Base-by-base conservation (phyloP, 306 rosid genomes). In the Castanopsis chinensis region DNA sequence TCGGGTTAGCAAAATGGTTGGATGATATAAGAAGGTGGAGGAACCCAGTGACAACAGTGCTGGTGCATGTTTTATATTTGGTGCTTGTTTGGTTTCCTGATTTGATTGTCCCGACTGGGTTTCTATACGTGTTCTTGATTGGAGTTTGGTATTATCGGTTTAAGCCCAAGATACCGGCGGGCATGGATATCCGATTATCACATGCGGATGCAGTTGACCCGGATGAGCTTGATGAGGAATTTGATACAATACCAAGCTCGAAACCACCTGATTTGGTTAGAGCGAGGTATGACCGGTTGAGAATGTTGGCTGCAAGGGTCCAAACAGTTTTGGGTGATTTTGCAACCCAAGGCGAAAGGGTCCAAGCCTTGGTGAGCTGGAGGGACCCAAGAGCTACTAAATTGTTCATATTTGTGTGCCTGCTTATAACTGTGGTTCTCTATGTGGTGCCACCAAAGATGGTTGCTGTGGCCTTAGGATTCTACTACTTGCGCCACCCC, bases 51-150 rank as follows among this genome's bases (percentile, higher is more conserved):
- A 95, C 97, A 1, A 92, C 99, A 1, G 93, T 95, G 3, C 81
- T 95, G 9, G 93, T 95, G 7, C 99, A 95, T 41, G 59, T 91
- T 11, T 72, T 95, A 0, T 95, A 92, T 45, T 56, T 95, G 61
- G 99, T 95, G 1, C 98, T 95, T 58, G 99, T 95, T 88, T 95
- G 99, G 99, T 92, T 92, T 76, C 99, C 99, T 2, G 99, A 91
- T 89, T 87, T 95, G 78, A 74, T 90, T 30, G 98, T 90, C 53
- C 99, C 99, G 2, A 92, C 99, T 0, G 99, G 91, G 74, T 95
- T 92, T 75, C 78, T 95, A 3, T 95, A 95, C 72, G 89, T 95
- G 32, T 92, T 92, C 78, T 68, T 95, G 43, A 90, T 95, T 3
- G 99, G 99, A 0, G 92, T 91, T 28, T 95, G 99, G 99, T 92